These are phyloP conservation scores for Citeromyces nyonsensis DNA, from an alignment of 805 yeast species.

Conservation along the genomic window DNA sequence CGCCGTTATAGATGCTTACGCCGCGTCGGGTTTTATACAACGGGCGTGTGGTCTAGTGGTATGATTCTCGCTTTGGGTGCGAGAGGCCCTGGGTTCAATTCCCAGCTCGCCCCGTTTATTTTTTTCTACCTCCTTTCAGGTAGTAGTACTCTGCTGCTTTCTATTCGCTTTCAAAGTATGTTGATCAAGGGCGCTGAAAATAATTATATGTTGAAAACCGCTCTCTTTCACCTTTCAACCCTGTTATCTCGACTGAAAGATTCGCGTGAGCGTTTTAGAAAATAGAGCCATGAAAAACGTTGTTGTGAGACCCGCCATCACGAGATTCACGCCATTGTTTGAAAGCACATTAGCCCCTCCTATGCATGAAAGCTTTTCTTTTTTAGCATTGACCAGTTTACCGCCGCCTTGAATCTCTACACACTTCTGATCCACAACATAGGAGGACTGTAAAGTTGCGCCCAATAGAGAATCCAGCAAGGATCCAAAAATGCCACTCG, in stretches of 20 bases:
- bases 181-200: too few species aligned
- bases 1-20: too few species aligned
- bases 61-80: conserved; percentile 42
- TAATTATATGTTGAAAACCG: too few species aligned
- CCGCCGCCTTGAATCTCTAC: conserved; percentile 5
- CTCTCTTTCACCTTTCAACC: too few species aligned
- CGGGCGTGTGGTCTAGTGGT: conserved; percentile 29
- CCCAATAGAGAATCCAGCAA: conserved; percentile 6
- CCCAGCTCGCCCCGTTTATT: conserved; percentile 15
- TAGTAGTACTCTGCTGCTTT: too few species aligned
- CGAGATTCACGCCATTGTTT: conserved; percentile 4
- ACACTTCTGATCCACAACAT: conserved; percentile 2
- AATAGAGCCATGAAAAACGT: too few species aligned
- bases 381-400: background rate
- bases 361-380: background rate
- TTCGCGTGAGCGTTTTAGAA: too few species aligned
- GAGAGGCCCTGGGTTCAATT: conserved; percentile 40
- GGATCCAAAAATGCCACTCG: conserved; percentile 4
- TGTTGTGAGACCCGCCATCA: conserved; percentile 8
- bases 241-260: too few species aligned
- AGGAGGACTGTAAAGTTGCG: conserved; percentile 4
- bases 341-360: conserved; percentile 3
- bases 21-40: background rate
- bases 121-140: too few species aligned
- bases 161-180: too few species aligned